phyloP scores from a whole-genome alignment of 148 eudicot species.

The Nepenthes mirabilis region DNA sequence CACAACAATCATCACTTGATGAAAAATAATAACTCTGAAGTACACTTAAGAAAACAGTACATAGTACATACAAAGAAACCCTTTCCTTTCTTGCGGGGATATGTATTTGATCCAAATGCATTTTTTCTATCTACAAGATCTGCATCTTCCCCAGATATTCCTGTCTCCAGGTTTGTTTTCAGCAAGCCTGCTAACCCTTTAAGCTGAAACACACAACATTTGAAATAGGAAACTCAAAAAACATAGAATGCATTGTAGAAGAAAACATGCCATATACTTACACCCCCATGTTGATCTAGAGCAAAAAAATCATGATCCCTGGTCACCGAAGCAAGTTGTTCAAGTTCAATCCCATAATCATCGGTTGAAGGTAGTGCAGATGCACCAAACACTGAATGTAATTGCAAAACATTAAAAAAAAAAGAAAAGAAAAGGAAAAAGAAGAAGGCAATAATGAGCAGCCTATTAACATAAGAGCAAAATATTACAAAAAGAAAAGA shows the following conservation, averaged over 20 bases:
- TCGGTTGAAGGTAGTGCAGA: slow-evolving; percentile 31
- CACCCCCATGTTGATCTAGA: slow-evolving; percentile 74
- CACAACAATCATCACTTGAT: not conserved
- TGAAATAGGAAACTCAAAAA: not conserved
- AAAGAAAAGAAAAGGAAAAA: not conserved
- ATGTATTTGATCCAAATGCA: slow-evolving; percentile 83
- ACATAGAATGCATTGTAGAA: not conserved
- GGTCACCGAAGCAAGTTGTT: slow-evolving; percentile 67
- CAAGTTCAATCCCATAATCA: slow-evolving; percentile 57
- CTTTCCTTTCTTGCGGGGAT: slow-evolving; percentile 70
- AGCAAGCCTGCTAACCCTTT: slow-evolving; percentile 58
- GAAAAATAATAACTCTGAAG: not conserved
- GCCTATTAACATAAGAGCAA: slow-evolving; percentile 1
- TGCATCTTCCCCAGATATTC: slow-evolving; percentile 38
- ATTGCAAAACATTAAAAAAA: not conserved
- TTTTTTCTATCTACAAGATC: slow-evolving; percentile 47
- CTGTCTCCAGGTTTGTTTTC: slow-evolving; percentile 50
- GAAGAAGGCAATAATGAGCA: not conserved
- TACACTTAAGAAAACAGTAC: not conserved
- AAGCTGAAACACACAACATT: slow-evolving; percentile 29
- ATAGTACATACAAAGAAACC: slow-evolving; percentile 41
- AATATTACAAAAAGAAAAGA: not conserved
- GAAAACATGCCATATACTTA: slow-evolving; percentile 17
- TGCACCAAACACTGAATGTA: slow-evolving; percentile 31
- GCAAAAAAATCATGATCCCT: slow-evolving; percentile 51